A percentile compares a stretch with the other conserved stretches of the same genome.
Evolutionary conservation across 192 early-diverging fungal genomes (phyloP).

Genomic region (Coemansia sp.): DNA sequence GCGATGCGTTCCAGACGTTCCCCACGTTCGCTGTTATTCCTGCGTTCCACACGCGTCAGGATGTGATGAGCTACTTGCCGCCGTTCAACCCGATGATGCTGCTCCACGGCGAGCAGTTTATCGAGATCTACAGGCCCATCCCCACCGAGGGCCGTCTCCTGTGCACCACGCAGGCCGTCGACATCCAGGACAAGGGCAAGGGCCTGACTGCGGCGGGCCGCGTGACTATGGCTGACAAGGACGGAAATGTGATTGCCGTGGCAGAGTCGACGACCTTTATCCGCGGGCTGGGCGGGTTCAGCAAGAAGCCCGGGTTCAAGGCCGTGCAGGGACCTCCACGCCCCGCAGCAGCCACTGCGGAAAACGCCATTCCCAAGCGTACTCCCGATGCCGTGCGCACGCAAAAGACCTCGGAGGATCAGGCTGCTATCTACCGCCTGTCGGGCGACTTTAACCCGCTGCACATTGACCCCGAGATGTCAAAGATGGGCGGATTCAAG

Average conservation of each 20-base stretch:
- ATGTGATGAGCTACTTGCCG: conserved; percentile 64
- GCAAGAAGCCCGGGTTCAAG: conserved; percentile 70
- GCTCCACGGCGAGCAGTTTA: conserved; percentile 98
- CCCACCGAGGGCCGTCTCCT: conserved; percentile 83
- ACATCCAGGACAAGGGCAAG: conserved; percentile 98
- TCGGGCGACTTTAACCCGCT: conserved; percentile 97
- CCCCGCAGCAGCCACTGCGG: conserved; percentile 74
- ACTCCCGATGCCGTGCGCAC: conserved; percentile 80
- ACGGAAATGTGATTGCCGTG: conserved; percentile 75
- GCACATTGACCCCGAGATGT: conserved; percentile 97
- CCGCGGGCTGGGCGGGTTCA: conserved; percentile 90
- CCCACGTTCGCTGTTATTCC: conserved; percentile 95
- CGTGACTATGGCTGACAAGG: conserved; percentile 78
- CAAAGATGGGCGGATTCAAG: conserved; percentile 92
- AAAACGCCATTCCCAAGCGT: conserved; percentile 80
- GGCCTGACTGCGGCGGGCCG: conserved; percentile 82
- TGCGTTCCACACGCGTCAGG: conserved; percentile 67
- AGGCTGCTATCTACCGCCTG: conserved; percentile 96
- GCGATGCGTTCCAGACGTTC: conserved; percentile 79
- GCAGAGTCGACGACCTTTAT: conserved; percentile 95
- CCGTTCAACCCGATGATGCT: conserved; percentile 94
- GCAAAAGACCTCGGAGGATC: conserved; percentile 89
- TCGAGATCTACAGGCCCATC: conserved; percentile 83
- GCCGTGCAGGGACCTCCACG: conserved; percentile 49
- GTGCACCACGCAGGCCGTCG: conserved; percentile 78